phyloP scores from a whole-genome alignment of 805 yeast genomes.

The Trichomonascus vanleenenianus region DNA sequence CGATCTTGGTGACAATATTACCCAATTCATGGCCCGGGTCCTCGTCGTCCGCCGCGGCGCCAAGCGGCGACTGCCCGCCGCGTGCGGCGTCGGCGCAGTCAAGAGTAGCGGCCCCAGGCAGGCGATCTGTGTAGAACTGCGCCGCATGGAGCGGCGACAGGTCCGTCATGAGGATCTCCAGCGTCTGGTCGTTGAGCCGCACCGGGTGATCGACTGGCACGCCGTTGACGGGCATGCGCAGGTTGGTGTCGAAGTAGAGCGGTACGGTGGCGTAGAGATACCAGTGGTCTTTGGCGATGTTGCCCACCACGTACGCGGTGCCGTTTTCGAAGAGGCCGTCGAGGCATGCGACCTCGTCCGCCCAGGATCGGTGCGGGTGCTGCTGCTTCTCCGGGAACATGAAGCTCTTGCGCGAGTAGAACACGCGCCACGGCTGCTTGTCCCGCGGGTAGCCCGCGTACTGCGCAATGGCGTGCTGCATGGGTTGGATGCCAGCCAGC shows the following conservation, averaged over 20 bases:
- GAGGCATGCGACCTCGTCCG: conserved; percentile 63
- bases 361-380: conserved; percentile 79
- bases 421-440: conserved; percentile 51
- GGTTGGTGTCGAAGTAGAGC: conserved; percentile 32
- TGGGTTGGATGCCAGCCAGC: conserved; percentile 59
- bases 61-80: conserved; percentile 22
- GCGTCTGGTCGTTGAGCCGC: conserved; percentile 50
- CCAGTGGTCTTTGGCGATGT: conserved; percentile 81
- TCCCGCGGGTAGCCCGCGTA: conserved; percentile 35
- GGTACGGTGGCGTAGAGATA: conserved; percentile 54
- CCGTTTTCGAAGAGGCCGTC: conserved; percentile 58
- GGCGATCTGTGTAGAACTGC: conserved; percentile 50
- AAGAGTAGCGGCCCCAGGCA: conserved; percentile 25
- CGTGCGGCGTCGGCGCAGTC: conserved; percentile 12
- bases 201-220: conserved; percentile 2
- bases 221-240: conserved; percentile 5
- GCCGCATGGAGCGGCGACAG: conserved; percentile 49
- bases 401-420: conserved; percentile 85
- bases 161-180: conserved; percentile 89
- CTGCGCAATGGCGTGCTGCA: conserved; percentile 44
- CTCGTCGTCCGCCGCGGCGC: conserved; percentile 34
- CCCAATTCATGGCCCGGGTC: conserved; percentile 85
- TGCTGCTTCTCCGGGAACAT: conserved; percentile 86
- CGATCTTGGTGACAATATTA: conserved; percentile 49
- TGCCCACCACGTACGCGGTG: conserved; percentile 70